Evolutionary conservation across 768 basidiomycete genomes (phyloP), one percentile per base, ranked within the genome.

Genomic region (Fomitopsis serialis): DNA sequence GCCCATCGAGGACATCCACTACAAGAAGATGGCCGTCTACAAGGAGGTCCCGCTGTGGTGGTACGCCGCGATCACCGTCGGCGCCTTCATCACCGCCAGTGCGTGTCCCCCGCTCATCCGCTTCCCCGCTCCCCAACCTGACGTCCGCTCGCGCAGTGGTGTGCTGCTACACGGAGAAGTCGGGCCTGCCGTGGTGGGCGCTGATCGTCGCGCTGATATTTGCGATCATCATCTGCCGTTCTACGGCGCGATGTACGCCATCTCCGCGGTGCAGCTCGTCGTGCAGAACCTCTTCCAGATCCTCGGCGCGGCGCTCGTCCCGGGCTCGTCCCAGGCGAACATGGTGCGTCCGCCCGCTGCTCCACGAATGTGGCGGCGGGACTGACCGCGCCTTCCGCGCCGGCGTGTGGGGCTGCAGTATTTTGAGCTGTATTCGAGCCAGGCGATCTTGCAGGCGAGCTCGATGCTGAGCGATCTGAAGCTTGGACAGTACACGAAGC

Each of bases 401-500:
- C 29, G 17, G 19, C 32, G n/a, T 12, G 24, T n/a, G 46, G 6
- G 8, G 4, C 7, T 35, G 27, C 21, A 49, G 48, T 75, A 53
- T 23, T 36, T 34, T 25, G 50, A 23, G 29, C 35, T 29, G 15
- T 54, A 45, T 23, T 25, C 21, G 8, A 32, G 45, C 29, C 48
- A 51, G 44, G 45, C 49, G 44, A 32, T 76, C 34, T 62, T 67
- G 21, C 78, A 81, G 63, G 75, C 76, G 19, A 58, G 61, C 43
- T 65, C 74, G 3, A 64, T 82, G 13, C 72, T 81, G 47, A 72
- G 78, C 10, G 82, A 84, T 58, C 71, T 85, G 6, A 85, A 84
- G 67, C 74, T 79, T 68, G 72, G 69, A 11, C 74, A 75, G 61
- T 70, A 75, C 58, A 75, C 76, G 12, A 85, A 85, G 65, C 72